These are phyloP conservation scores for Xylaria sp. DNA, from an alignment of 2,329 filamentous ascomycete genomes.

Conservation along the genomic window DNA sequence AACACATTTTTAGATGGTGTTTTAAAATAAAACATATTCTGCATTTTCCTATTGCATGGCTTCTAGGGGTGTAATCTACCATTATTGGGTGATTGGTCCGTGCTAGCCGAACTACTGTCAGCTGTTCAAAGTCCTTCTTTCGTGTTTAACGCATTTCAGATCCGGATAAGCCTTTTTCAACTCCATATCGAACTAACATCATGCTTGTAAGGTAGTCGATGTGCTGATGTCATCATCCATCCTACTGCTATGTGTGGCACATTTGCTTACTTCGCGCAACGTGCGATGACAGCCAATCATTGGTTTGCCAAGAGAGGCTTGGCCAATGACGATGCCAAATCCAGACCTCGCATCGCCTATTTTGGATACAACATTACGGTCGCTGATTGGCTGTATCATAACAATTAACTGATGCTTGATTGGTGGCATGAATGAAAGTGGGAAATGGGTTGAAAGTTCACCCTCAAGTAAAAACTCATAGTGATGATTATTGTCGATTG, in stretches of 20 bases:
- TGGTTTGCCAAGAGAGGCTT: conserved; percentile 18
- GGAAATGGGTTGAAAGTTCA: conserved; percentile 10
- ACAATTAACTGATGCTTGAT: not conserved
- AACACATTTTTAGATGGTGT: conserved; percentile 1
- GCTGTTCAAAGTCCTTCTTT: conserved; percentile 16
- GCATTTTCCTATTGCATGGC: not conserved
- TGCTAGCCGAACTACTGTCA: conserved; percentile 16
- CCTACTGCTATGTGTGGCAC: not conserved
- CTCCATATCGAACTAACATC: conserved; percentile 4
- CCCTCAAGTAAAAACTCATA: not conserved
- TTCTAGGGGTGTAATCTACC: not conserved
- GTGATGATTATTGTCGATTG: not conserved
- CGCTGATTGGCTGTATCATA: conserved; percentile 2
- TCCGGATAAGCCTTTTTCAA: not conserved
- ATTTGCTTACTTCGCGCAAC: conserved; percentile 9
- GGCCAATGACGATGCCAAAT: conserved; percentile 18
- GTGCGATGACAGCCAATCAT: conserved; percentile 18
- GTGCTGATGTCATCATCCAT: conserved; percentile 23
- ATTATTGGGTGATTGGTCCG: conserved; percentile 9
- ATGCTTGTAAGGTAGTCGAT: conserved; percentile 1
- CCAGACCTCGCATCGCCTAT: conserved; percentile 15
- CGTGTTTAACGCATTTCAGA: not conserved
- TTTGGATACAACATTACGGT: not conserved
- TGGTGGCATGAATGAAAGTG: not conserved
- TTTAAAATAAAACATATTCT: not conserved